Evolutionary conservation across 257 asterid species (phyloP).

Genomic region (Salvia miltiorrhiza): DNA sequence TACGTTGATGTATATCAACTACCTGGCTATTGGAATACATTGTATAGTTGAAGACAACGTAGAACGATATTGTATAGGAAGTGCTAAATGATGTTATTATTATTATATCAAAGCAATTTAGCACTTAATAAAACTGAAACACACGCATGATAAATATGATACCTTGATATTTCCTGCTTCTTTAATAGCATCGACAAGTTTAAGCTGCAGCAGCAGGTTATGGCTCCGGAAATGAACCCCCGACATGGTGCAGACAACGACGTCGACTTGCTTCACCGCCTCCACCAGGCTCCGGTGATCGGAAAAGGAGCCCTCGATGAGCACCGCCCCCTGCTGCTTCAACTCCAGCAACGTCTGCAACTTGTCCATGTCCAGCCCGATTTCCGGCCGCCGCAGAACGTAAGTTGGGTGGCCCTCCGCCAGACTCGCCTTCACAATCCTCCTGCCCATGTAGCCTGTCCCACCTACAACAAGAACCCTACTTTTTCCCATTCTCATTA

Average conservation of each 20-base stretch:
- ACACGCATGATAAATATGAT: background rate
- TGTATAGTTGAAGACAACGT: no score
- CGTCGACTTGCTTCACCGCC: slow-evolving; percentile 76
- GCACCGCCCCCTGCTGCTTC: slow-evolving; percentile 63
- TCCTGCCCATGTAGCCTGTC: slow-evolving; percentile 72
- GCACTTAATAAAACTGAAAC: no score
- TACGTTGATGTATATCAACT: no score
- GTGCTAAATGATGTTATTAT: no score
- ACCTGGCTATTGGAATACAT: no score
- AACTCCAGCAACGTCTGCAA: slow-evolving; percentile 54
- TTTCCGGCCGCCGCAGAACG: slow-evolving; percentile 62
- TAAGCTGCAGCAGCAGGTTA: slow-evolving; percentile 61
- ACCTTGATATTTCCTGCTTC: slow-evolving; percentile 90
- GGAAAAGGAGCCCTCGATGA: slow-evolving; percentile 65
- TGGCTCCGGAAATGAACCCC: slow-evolving; percentile 83
- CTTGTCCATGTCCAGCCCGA: slow-evolving; percentile 71
- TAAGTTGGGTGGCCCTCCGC: slow-evolving; percentile 69
- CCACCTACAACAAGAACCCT: slow-evolving; percentile 81
- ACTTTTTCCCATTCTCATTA: slow-evolving; percentile 45
- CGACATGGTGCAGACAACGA: slow-evolving; percentile 79
- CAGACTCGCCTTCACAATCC: slow-evolving; percentile 69
- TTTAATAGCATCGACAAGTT: slow-evolving; percentile 73
- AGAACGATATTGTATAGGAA: no score
- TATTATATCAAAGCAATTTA: no score
- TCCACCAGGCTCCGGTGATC: slow-evolving; percentile 70